These are phyloP conservation scores for Helicostylum pulchrum DNA, from an alignment of 192 early-diverging fungal species.

Conservation along the genomic window DNA sequence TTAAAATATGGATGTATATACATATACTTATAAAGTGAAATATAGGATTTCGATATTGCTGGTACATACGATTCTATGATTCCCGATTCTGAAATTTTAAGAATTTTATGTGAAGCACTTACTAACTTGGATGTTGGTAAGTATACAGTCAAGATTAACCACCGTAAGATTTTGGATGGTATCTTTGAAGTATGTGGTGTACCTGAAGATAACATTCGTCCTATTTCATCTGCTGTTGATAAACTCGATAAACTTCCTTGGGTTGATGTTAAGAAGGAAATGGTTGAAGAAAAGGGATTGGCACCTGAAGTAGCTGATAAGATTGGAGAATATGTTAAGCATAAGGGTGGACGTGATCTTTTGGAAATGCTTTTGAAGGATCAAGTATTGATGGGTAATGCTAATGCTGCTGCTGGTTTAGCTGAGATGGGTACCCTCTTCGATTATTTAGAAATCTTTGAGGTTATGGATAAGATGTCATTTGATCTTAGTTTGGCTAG, in stretches of 20 bases:
- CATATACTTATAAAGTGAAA: background rate
- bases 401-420: slow-evolving; percentile 73
- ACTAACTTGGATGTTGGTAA: slow-evolving; percentile 74
- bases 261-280: slow-evolving; percentile 91
- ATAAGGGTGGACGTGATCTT: slow-evolving; percentile 76
- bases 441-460: slow-evolving; percentile 79
- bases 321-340: slow-evolving; percentile 90
- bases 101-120: slow-evolving; percentile 81
- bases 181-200: slow-evolving; percentile 97
- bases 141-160: slow-evolving; percentile 95
- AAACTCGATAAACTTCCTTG: slow-evolving; percentile 93
- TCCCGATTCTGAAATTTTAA: slow-evolving; percentile 90
- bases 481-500: slow-evolving; percentile 97
- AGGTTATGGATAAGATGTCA: slow-evolving; percentile 62
- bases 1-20: background rate
- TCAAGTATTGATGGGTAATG: slow-evolving; percentile 59
- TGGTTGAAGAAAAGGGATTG: slow-evolving; percentile 92
- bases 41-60: slow-evolving; percentile 94
- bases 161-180: slow-evolving; percentile 96
- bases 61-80: slow-evolving; percentile 94
- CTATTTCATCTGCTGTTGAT: slow-evolving; percentile 96
- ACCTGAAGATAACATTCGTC: slow-evolving; percentile 78
- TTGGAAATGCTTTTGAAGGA: slow-evolving; percentile 69
- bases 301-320: slow-evolving; percentile 74
- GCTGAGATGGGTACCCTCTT: slow-evolving; percentile 85